These are phyloP conservation scores for Mycocentrospora acerina DNA, from an alignment of 2,329 filamentous ascomycete genomes.

Conservation along the genomic window DNA sequence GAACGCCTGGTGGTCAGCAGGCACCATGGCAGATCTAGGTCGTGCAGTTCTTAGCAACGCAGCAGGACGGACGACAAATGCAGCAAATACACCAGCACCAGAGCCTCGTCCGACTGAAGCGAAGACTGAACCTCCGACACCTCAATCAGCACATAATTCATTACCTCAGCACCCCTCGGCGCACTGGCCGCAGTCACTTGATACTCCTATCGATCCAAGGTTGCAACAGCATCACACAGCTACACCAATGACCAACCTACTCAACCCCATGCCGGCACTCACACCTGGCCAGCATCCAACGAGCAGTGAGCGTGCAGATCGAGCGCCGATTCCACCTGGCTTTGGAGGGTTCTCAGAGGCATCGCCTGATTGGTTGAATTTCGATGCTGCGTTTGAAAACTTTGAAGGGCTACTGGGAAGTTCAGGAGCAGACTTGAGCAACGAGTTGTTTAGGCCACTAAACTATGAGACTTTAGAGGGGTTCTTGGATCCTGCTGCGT, in stretches of 20 bases:
- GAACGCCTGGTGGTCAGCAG: constrained; percentile 49
- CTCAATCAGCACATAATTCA: constrained; percentile 16
- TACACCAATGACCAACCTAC: constrained; percentile 30
- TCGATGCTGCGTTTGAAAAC: constrained; percentile 44
- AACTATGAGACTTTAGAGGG: constrained; percentile 40
- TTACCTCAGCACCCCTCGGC: constrained; percentile 12
- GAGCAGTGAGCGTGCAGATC: constrained; percentile 38
- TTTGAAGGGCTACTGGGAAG: constrained; percentile 43
- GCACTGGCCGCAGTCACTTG: constrained; percentile 28
- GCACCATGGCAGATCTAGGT: constrained; percentile 48
- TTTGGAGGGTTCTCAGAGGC: constrained; percentile 37
- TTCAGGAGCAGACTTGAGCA: constrained; percentile 41
- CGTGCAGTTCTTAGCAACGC: constrained; percentile 43
- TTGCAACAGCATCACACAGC: constrained; percentile 31
- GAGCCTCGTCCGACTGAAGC: constrained; percentile 20
- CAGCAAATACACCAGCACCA: constrained; percentile 36
- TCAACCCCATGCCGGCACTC: constrained; percentile 29
- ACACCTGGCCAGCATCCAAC: constrained; percentile 41
- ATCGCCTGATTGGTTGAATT: constrained; percentile 43
- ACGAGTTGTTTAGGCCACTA: constrained; percentile 40
- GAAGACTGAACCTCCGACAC: constrained; percentile 22
- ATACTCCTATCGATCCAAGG: constrained; percentile 37
- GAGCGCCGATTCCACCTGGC: constrained; percentile 24
- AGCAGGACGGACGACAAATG: constrained; percentile 38
- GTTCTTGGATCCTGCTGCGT: constrained; percentile 31